Evolutionary conservation across 768 basidiomycete species (phyloP), one percentile per base, ranked within the genome.

Genomic region (Tulasnella sp.): DNA sequence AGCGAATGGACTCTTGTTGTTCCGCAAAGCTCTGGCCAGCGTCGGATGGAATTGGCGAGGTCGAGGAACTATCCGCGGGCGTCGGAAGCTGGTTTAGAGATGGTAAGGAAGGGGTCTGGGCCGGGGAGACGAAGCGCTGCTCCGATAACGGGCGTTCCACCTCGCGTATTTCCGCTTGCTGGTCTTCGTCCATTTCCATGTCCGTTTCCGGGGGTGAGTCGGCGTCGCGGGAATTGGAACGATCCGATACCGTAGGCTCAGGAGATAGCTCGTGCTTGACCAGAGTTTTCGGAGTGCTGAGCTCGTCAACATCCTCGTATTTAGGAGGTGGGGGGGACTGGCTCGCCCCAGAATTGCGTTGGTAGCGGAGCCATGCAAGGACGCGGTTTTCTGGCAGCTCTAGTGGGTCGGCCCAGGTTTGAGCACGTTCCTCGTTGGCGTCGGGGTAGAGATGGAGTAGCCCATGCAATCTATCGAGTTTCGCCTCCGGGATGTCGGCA

Each of bases 261-360:
- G 46, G 76, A 42, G 46, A 44, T 28, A 46, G 48, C 76, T 76
- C 76, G 34, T 44, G 34, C 37, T 76, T 76, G 76, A 76, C 46
- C 3, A 76, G 76, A 7, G 76, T 58, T n/a, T n/a, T 20, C 31
- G 41, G 76, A 7, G 76, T 46, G 34, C 4, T 50, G 14, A n/a
- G 20, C 34, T 50, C 28, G 20, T 46, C 46, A 5, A 37, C n/a
- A 14, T 50, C 42, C 48, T 76, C 46, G 20, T n/a, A 37, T 46
- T 37, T 76, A 28, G 76, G 24, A 44, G 48, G 41, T 22, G 76
- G 1, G 20, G 76, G 76, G 12, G 76, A 50, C 28, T 76, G 42
- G 31, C 76, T 50, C 4, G 48, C 20, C 1, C 12, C 46, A 31
- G 34, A 44, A 9, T 50, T 76, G 42, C n/a, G 46, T 42, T 58